Base-by-base conservation (phyloP, 345 rosid species). In the Citrus inodora region DNA sequence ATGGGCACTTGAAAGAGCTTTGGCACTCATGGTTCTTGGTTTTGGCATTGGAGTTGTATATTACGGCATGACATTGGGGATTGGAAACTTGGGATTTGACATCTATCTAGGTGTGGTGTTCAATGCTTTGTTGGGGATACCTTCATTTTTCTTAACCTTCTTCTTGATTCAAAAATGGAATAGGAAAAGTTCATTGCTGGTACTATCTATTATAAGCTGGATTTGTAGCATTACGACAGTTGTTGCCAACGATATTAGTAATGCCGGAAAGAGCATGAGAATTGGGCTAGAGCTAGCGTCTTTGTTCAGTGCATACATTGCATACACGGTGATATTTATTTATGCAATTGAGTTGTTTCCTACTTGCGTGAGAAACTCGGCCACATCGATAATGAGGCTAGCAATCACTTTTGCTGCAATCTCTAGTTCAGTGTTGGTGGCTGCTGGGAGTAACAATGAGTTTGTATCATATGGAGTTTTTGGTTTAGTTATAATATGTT, bases 11-110 rank as follows among this genome's bases (percentile, higher is more conserved):
- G 2, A 35, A 71, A 64, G 82, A 62, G 7, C 78, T 9, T 32
- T 64, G 1, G 64, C 76, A 21, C 73, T 83, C 25, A 85, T 88
- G 85, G 80, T 70, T 37, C 63, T 82, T 2, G 82, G 80, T 38
- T 84, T 89, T 17, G 91, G 90, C 6, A 24, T 88, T 7, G 90
- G 88, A 11, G 81, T 83, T 65, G 76, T 79, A 28, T 86, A 86
- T 71, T 89, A 82, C n/a, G 94, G 89, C 1, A 77, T 91, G 82
- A 76, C 80, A 7, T 64, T 88, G 33, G 91, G 89, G 38, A 84
- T 82, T 33, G 83, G 84, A 9, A 80, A 88, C 60, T 65, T 87
- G 68, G 81, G 80, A 6, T 80, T 89, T 60, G 71, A 86, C 60
- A 68, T 79, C 6, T 87, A 87, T 84, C 73, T 91, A 6, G 77